Evolutionary conservation across 2,329 filamentous ascomycete genomes (phyloP), one percentile per base, ranked within the genome.

Genomic region (Epichloe hybrida): DNA sequence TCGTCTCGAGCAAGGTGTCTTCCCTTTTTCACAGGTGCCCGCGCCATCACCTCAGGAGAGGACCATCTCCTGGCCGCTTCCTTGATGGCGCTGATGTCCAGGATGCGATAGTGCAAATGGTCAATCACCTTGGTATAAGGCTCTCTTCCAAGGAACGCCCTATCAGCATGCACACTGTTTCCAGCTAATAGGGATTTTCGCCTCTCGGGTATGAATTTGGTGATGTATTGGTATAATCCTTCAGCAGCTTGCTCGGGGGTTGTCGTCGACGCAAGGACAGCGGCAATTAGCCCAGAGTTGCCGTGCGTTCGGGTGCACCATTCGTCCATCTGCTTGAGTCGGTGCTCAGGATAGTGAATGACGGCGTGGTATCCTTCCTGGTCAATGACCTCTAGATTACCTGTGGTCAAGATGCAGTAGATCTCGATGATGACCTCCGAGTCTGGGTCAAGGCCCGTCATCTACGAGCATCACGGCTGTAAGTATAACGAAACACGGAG

Each of bases 11-110:
- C 93, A 66, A 91, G 80, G 70, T 98, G 93, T 48, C 82, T 71
- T 38, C 79, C 80, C 63, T 77, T 78, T 97, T 97, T 97, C 55
- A 62, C 67, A 12, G 91, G 90, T 31, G 79, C 81, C 43, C 73
- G 71, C 50, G 72, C 70, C 54, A 86, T 62, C 34, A 69, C 52
- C 41, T 58, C 56, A 49, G 58, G 60, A 35, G 64, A 57, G 42
- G 81, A 83, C 91, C 93, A 98, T 44, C 91, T 76, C 56, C 81
- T 79, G 17, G 83, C 86, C 21, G 88, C 90, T 71, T 98, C 93
- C 70, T 97, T 97, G 62, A 97, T 79, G 45, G 82, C 79, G 66
- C 89, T 96, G 50, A 97, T 88, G 64, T 98, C 93, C 46, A 97
- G 70, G 55, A 98, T 86, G 15, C 93, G 80, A 68, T 98, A 89